Base-by-base conservation (phyloP, 768 basidiomycete genomes). In the Chalciporus piperatus region DNA sequence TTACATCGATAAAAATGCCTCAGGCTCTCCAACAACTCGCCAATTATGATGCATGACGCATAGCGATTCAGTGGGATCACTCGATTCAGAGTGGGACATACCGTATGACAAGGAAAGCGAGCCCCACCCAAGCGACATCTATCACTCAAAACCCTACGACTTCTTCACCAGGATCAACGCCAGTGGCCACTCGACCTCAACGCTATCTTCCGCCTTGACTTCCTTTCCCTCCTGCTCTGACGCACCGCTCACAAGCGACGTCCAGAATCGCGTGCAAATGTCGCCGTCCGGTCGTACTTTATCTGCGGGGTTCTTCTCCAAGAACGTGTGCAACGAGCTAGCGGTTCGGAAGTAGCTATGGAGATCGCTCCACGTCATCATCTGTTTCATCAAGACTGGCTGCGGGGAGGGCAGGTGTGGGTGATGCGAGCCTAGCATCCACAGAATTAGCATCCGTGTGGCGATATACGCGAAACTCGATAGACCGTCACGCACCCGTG, bases 301-400 rank as follows among this genome's bases (percentile, higher is more conserved):
- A 6, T 91, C 88, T 44, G 81, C 76, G 0, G 90, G 87, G 59
- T 83, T 76, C 6, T 62, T 61, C 55, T 87, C 84, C 46, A 83
- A 78, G 64, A 78, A 92, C 7, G 79, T 81, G 51, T 87, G 81
- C 41, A 91, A 65, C 2, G 89, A 73, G 58, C 86, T 89, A 68
- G 76, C 82, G 1, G 90, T 89, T 41, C 81, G 73, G 25, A 92
- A 69, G 64, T 92, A 94, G 3, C 69, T 77, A 6, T 85, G 73
- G 0, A 92, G 63, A 45, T 81, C 81, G 10, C 75, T 70, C 87
- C 87, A 89, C 0, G 80, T 76, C 76, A 85, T 80, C 11, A 64
- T 71, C 56, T 81, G 81, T 9, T 65, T 73, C 73, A 92, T 75
- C 51, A 88, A 72, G 40, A 85, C 72, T 54, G 70, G 45, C 53